A percentile compares a stretch with the other conserved stretches of the same genome.
phyloP scores from a whole-genome alignment of 352 stramenopile species.

The Pythium utonaiense region DNA sequence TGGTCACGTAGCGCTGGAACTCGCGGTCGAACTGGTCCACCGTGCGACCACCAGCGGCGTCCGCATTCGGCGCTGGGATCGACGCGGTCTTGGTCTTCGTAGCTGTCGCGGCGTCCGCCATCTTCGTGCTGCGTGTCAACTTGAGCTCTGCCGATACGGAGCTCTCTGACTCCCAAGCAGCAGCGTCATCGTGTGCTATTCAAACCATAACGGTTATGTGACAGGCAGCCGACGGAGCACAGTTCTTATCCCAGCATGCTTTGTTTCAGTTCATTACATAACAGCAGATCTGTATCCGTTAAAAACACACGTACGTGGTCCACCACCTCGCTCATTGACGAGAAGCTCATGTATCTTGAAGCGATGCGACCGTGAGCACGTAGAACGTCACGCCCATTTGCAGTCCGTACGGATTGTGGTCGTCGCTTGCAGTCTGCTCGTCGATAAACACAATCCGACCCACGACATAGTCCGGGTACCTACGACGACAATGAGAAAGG shows the following conservation, averaged over 20 bases:
- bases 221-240: too few relatives aligned
- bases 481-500: slow-evolving; percentile 20
- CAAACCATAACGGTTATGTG: not conserved
- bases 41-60: slow-evolving; percentile 14
- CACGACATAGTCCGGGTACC: slow-evolving; percentile 87
- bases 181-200: not conserved
- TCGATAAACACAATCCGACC: slow-evolving; percentile 87
- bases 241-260: not conserved
- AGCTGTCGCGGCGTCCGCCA: slow-evolving; percentile 1
- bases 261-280: not conserved
- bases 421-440: slow-evolving; percentile 75
- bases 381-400: slow-evolving; percentile 82
- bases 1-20: slow-evolving; percentile 85
- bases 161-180: slow-evolving; percentile 1
- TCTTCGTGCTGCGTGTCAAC: not conserved
- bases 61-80: not conserved
- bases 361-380: slow-evolving; percentile 78
- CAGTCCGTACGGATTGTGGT: slow-evolving; percentile 78
- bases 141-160: not conserved
- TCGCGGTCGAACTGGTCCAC: slow-evolving; percentile 83
- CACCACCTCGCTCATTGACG: too few relatives aligned
- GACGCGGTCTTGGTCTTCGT: not conserved
- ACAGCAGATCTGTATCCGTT: not conserved
- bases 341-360: slow-evolving; percentile 65
- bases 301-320: not conserved